Conservation (phyloP, 1,139 yeast genomes). For the Nakaseomyces delphensis region DNA sequence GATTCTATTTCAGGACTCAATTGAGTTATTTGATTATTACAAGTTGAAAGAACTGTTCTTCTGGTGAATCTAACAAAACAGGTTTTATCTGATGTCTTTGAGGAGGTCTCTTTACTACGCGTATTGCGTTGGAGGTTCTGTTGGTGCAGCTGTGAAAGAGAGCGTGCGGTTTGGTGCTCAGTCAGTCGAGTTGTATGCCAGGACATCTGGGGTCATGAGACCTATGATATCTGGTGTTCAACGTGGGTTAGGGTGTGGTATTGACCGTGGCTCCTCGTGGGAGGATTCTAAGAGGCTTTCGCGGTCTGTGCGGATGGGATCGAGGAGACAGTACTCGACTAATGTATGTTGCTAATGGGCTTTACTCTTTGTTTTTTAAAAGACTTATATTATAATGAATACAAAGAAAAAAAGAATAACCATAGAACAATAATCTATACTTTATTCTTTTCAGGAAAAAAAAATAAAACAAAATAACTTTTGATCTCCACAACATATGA, state of each 20-base stretch:
- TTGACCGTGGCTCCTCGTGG: slow-evolving; percentile 27
- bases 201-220: slow-evolving; percentile 23
- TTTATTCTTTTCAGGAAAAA: no score
- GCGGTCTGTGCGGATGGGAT: slow-evolving; percentile 8
- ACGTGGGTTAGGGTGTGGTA: slow-evolving; percentile 3
- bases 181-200: slow-evolving; percentile 21
- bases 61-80: no score
- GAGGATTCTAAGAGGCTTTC: slow-evolving; percentile 25
- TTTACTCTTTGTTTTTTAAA: no score
- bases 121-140: slow-evolving; percentile 21
- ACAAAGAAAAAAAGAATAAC: neutral
- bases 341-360: slow-evolving; percentile 5
- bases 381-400: neutral
- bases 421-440: neutral
- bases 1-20: no score
- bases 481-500: no score
- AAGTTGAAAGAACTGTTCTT: no score
- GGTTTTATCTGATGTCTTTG: neutral
- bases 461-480: neutral
- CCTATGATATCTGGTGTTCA: slow-evolving; percentile 20
- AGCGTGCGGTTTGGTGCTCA: slow-evolving; percentile 19
- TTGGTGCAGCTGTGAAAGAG: slow-evolving; percentile 18
- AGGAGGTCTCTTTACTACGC: slow-evolving; percentile 17
- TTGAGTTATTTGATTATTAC: no score
- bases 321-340: slow-evolving; percentile 6